These are phyloP conservation scores for Dovyalis caffra DNA, from an alignment of 345 rosid genomes.

Conservation along the genomic window DNA sequence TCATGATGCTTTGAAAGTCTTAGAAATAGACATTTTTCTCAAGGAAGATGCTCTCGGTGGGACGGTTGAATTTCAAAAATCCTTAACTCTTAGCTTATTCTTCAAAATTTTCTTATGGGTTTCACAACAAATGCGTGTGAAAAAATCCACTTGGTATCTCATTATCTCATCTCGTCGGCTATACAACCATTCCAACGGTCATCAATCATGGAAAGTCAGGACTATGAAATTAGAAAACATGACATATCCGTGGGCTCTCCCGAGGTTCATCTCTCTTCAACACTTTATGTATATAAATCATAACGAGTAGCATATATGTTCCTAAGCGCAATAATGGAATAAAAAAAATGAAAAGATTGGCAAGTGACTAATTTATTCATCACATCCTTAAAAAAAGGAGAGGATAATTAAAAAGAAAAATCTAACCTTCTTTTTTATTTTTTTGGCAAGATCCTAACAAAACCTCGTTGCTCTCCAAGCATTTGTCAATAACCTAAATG, in stretches of 20 bases:
- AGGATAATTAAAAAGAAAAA: too few relatives aligned
- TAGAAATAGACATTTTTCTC: conserved; percentile 58
- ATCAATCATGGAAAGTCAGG: conserved; percentile 65
- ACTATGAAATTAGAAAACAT: conserved; percentile 64
- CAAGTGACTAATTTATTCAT: too few relatives aligned
- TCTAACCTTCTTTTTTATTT: too few relatives aligned
- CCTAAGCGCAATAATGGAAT: too few relatives aligned
- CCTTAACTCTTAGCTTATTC: conserved; percentile 83
- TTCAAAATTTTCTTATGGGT: conserved; percentile 91
- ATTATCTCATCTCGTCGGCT: conserved; percentile 65
- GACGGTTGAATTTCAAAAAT: conserved; percentile 90
- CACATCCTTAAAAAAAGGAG: too few relatives aligned
- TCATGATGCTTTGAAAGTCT: conserved; percentile 60
- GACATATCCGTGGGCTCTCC: conserved; percentile 83
- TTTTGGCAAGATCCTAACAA: too few relatives aligned
- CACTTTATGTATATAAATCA: conserved; percentile 61
- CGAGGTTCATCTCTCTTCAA: conserved; percentile 78
- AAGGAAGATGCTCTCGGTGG: conserved; percentile 93
- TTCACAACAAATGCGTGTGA: conserved; percentile 48
- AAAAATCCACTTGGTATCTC: conserved; percentile 44
- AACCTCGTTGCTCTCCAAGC: too few relatives aligned
- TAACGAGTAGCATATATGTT: background rate
- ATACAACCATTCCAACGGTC: conserved; percentile 55
- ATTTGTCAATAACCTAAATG: too few relatives aligned
- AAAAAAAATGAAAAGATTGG: too few relatives aligned